Evolutionary conservation across 2,329 filamentous ascomycete species (phyloP).

Genomic region (Macrophomina tecta): DNA sequence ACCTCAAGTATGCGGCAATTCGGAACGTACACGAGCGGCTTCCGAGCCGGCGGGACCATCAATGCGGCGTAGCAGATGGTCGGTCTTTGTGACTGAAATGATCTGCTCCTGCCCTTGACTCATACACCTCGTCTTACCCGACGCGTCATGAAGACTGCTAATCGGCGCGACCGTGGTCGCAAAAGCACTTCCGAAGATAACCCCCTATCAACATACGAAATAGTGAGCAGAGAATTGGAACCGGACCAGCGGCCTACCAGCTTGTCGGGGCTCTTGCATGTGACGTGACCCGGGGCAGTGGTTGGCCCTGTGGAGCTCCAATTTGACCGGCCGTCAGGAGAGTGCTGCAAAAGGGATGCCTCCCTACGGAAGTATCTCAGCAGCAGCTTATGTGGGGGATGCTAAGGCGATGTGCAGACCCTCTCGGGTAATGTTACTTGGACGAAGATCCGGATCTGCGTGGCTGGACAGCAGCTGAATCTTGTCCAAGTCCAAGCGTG

Average conservation of each 20-base stretch:
- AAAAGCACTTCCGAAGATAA: not conserved
- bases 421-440: not conserved
- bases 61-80: not conserved
- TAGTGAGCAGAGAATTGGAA: not conserved
- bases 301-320: not conserved
- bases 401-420: not conserved
- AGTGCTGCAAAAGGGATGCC: not conserved
- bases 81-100: not conserved
- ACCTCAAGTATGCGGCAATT: not conserved
- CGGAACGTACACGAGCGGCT: not conserved
- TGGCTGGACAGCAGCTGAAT: not conserved
- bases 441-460: constrained; percentile 9
- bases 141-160: not conserved
- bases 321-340: not conserved
- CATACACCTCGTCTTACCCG: not conserved
- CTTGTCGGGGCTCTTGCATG: not conserved
- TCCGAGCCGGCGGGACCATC: not conserved
- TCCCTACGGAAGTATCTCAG: not conserved
- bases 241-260: not conserved
- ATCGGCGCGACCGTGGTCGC: not conserved
- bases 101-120: not conserved
- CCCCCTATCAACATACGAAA: not conserved
- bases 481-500: not conserved
- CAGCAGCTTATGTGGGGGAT: not conserved
- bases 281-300: not conserved